Base-by-base conservation (phyloP, 2,329 filamentous ascomycete genomes). In the Bipolaris victoriae region DNA sequence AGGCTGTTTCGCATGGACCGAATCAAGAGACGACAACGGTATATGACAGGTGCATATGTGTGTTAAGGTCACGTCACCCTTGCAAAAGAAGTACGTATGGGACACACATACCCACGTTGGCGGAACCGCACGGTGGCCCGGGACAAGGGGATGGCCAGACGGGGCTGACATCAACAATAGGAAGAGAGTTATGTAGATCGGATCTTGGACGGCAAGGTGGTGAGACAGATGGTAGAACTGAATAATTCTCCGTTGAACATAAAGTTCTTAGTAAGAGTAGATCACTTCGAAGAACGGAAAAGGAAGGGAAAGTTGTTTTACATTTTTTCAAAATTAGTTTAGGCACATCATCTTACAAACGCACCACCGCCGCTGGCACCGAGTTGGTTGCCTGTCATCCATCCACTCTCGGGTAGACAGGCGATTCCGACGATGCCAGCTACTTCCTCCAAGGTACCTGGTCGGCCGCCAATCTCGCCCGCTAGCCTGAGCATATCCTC, bases 381-480 rank as follows among this genome's bases (percentile, higher is more conserved):
- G 22, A 56, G n/a, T 29, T 56, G 54, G 13, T 56, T 56, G 15
- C 54, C 54, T 11, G 54, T 56, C 54, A 56, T 56, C 54, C 54
- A 56, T 13, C 54, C 54, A 46, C 54, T 56, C 49, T 56, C 54
- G 1, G 54, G 54, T 13, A 56, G n/a, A 36, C 54, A 56, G n/a
- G 36, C 54, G 15, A 56, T 56, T 5, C 54, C 54, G 11, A 56
- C 54, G 22, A 56, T 56, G 13, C 43, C 49, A 9, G 54, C 54
- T 7, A 56, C 54, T n/a, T 56, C 54, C 4, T 56, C 54, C n/a
- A 56, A 35, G 15, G 54, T 56, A 15, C 54, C 54, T 6, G 54
- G 49, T 16, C 54, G 31, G 7, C 54, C 54, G 11, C 54, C 54
- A 43, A 56, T 56, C 36, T 56, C 54, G 11, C 41, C 54, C 3